Conservation (phyloP, 495 filamentous ascomycete species). For the Aspergillus ellipticus region DNA sequence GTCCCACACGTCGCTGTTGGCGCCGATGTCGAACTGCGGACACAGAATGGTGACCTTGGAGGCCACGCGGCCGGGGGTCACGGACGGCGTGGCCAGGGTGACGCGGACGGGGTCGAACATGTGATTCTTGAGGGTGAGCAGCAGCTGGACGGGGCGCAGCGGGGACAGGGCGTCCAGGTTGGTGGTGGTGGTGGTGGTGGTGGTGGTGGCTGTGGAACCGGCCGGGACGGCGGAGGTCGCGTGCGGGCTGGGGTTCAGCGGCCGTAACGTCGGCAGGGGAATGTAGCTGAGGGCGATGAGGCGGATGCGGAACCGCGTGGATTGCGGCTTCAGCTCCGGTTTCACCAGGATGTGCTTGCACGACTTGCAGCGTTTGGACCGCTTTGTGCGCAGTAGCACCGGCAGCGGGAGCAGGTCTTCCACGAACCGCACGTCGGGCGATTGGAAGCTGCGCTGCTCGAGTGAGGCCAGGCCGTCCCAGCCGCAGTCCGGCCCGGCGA, state of each 20-base stretch:
- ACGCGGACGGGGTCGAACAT: slow-evolving; percentile 87
- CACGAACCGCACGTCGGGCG: slow-evolving; percentile 49
- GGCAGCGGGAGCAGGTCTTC: slow-evolving; percentile 74
- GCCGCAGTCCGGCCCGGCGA: slow-evolving; percentile 40
- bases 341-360: slow-evolving; percentile 95
- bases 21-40: slow-evolving; percentile 90
- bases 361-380: slow-evolving; percentile 83
- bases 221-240: slow-evolving; percentile 8
- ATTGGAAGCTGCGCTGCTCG: slow-evolving; percentile 49
- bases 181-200: slow-evolving; percentile 19
- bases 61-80: slow-evolving; percentile 72
- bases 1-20: slow-evolving; percentile 94
- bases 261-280: slow-evolving; percentile 68
- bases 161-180: slow-evolving; percentile 56
- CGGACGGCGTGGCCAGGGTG: slow-evolving; percentile 78
- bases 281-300: slow-evolving; percentile 88
- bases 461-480: slow-evolving; percentile 54
- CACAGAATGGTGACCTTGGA: slow-evolving; percentile 88
- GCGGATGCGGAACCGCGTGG: slow-evolving; percentile 82
- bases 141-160: slow-evolving; percentile 68
- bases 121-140: slow-evolving; percentile 88
- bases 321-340: slow-evolving; percentile 84
- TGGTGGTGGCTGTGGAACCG: slow-evolving; percentile 17
- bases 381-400: slow-evolving; percentile 81
- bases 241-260: slow-evolving; percentile 47